Base-by-base conservation (phyloP, 2,329 filamentous ascomycete species). In the Eurotiales sp. region DNA sequence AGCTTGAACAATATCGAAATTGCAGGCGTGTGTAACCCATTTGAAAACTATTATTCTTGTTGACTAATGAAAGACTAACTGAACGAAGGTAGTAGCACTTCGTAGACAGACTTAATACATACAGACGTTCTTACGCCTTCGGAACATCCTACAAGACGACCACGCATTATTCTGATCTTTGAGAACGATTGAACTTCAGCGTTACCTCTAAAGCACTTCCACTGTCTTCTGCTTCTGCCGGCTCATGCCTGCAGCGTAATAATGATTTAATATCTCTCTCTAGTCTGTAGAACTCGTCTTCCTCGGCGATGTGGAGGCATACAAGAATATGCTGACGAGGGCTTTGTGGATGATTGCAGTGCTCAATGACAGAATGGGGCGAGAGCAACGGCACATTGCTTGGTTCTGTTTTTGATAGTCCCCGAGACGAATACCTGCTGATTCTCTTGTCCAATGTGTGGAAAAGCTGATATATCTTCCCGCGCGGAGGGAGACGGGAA, bases 381-480 rank as follows among this genome's bases (percentile, higher is more conserved):
- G 22, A n/a, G n/a, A n/a, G n/a, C n/a, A n/a, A 46, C 6, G 36
- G 48, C 12, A 21, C n/a, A 15, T 40, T 47, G 34, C 30, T 55
- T 7, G 41, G 42, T 27, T 22, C 36, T 41, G 37, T 44, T 37
- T 44, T 52, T 15, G 39, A 52, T 27, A 39, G 17, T 14, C 37
- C 44, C 19, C 54, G 44, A 10, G 39, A n/a, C 46, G 46, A 48
- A 47, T 49, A 23, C 23, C 29, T 39, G 17, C 34, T 23, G 19
- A 44, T 22, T 48, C 25, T 52, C 15, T 52, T 52, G 30, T 52
- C 50, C 12, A 47, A n/a, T 12, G 23, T 15, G 22, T 46, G 47
- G 22, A 56, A 45, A 22, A 56, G 45, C 5, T 41, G 39, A 36
- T 39, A 51, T 17, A 56, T 34, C 12, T 30, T 37, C 17, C 47